phyloP scores from a whole-genome alignment of 1,284 basidiomycete genomes.

The Fistulinella cinereoalba region DNA sequence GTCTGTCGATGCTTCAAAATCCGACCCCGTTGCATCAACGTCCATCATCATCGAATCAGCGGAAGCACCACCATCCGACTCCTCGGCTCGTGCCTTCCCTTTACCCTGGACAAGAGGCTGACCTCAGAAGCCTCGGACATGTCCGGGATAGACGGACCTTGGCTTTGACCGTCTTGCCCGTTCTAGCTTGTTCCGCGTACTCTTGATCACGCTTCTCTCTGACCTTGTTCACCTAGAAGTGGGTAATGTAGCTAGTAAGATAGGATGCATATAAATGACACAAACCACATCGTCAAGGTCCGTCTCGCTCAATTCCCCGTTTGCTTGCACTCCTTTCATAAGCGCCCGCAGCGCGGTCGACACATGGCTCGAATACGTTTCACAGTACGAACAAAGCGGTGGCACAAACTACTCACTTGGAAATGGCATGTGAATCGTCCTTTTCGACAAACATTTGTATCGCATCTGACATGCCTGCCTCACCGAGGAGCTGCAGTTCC shows the following conservation, averaged over 20 bases:
- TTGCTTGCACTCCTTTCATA: constrained; percentile 61
- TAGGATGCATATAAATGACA: constrained; percentile 9
- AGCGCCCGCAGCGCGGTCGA: constrained; percentile 57
- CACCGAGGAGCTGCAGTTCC: constrained; percentile 83
- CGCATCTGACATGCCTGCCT: constrained; percentile 85
- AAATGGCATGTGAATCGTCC: constrained; percentile 89
- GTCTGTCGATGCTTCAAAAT: constrained; percentile 44
- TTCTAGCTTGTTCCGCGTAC: constrained; percentile 47
- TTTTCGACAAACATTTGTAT: constrained; percentile 94
- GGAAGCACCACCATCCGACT: constrained; percentile 52
- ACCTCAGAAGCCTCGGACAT: background rate
- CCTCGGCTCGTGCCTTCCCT: constrained; percentile 49
- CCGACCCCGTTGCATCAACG: constrained; percentile 48
- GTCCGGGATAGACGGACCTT: constrained; percentile 35
- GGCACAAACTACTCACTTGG: constrained; percentile 53
- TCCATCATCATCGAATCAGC: constrained; percentile 83
- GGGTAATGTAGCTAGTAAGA: too few species aligned
- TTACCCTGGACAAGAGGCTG: constrained; percentile 36
- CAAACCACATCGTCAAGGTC: constrained; percentile 72
- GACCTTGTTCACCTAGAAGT: constrained; percentile 58
- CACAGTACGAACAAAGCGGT: background rate
- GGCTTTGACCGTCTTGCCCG: constrained; percentile 36
- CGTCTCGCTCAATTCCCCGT: constrained; percentile 68
- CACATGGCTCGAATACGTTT: constrained; percentile 58
- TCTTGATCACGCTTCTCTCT: constrained; percentile 65